Evolutionary conservation across 1,139 yeast genomes (phyloP).

Genomic region (Lodderomyces jiufengensis): DNA sequence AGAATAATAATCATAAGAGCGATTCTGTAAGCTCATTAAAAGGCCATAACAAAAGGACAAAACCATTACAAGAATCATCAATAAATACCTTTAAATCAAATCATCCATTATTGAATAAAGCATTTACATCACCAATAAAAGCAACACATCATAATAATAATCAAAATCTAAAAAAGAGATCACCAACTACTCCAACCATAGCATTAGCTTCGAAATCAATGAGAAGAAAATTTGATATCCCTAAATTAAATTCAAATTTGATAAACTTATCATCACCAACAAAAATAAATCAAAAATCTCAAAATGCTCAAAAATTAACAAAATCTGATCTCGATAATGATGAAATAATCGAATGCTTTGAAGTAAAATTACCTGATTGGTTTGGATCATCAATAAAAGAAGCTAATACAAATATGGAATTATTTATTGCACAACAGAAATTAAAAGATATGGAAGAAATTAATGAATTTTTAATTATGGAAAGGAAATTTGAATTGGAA

Average conservation of each 20-base stretch:
- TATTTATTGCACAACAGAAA: constrained; percentile 16
- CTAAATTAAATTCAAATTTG: no score
- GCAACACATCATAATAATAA: constrained; percentile 21
- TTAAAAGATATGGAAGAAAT: constrained; percentile 13
- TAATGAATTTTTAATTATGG: constrained; percentile 17
- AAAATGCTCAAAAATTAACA: no score
- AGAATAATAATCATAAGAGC: constrained; percentile 5
- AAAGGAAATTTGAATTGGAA: constrained; percentile 12
- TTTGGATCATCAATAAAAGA: constrained; percentile 5
- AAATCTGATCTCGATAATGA: no score
- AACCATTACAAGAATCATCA: not conserved
- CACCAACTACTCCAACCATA: constrained; percentile 7
- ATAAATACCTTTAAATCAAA: not conserved
- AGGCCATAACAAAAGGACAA: constrained; percentile 1
- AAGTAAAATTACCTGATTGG: no score
- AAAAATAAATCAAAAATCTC: no score
- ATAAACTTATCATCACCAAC: no score
- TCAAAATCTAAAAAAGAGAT: constrained; percentile 4
- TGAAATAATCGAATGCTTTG: no score
- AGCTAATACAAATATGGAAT: constrained; percentile 15
- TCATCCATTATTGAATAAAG: not conserved
- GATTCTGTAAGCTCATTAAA: constrained; percentile 10
- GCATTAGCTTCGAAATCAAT: not conserved
- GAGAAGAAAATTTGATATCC: constrained; percentile 5
- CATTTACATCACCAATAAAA: constrained; percentile 4